A percentile compares a stretch with the other conserved stretches of the same genome.
phyloP scores from a whole-genome alignment of 129 eudicot genomes.

The Silybum marianum region DNA sequence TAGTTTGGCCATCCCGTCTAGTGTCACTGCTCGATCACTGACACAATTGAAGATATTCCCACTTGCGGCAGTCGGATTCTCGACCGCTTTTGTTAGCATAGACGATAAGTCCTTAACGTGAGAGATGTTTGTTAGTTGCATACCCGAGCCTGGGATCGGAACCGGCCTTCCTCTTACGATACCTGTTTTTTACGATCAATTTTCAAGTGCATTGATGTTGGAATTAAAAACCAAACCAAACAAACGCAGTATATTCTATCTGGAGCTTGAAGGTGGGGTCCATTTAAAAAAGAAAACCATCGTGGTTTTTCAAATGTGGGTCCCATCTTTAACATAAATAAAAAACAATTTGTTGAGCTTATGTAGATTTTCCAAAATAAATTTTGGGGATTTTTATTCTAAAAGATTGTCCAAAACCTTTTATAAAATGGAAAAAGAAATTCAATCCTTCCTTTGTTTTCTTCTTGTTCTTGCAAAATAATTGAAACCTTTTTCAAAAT shows the following conservation, averaged over 20 bases:
- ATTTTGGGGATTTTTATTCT: too few relatives aligned
- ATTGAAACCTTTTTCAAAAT: too few relatives aligned
- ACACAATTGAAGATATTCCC: conserved; percentile 91
- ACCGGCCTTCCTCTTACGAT: conserved; percentile 89
- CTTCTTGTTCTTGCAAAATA: too few relatives aligned
- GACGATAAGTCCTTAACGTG: conserved; percentile 93
- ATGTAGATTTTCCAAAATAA: too few relatives aligned
- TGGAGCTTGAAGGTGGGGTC: too few relatives aligned
- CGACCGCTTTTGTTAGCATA: conserved; percentile 87
- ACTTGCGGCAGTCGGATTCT: conserved; percentile 78
- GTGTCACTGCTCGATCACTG: conserved; percentile 95
- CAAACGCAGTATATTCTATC: not conserved
- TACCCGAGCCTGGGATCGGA: conserved; percentile 95
- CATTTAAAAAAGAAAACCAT: too few relatives aligned
- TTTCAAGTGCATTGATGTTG: not conserved
- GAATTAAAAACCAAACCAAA: not conserved
- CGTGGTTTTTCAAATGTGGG: too few relatives aligned
- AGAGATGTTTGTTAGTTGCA: conserved; percentile 93
- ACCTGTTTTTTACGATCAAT: conserved; percentile 50
- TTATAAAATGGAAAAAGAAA: too few relatives aligned
- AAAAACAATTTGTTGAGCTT: too few relatives aligned
- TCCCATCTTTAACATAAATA: too few relatives aligned
- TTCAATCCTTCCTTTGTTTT: too few relatives aligned
- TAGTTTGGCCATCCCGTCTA: conserved; percentile 87
- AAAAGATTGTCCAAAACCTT: too few relatives aligned